phyloP scores from a whole-genome alignment of 2,329 filamentous ascomycete genomes.

The Cordyceps fumosorosea region DNA sequence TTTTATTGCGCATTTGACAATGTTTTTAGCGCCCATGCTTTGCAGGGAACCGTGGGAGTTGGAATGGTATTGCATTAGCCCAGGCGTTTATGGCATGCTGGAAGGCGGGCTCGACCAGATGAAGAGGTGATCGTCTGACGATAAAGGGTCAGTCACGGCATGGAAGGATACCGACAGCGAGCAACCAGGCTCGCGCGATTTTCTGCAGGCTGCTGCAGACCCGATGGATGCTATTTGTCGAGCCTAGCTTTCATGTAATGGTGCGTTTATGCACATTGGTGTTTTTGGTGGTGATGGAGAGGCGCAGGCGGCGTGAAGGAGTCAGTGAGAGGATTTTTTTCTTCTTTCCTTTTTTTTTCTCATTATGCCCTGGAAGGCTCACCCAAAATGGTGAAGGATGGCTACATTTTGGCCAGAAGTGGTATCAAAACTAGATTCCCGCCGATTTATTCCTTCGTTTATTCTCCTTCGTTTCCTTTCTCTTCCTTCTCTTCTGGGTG shows the following conservation, averaged over 20 bases:
- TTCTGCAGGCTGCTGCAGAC: neutral
- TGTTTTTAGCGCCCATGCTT: neutral
- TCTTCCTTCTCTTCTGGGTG: neutral
- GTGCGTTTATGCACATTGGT: neutral
- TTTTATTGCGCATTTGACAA: conserved; percentile 3
- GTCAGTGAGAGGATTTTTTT: neutral
- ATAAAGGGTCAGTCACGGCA: neutral
- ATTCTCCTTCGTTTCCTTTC: neutral
- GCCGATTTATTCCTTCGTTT: neutral
- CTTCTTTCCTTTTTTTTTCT: neutral
- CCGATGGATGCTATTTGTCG: neutral
- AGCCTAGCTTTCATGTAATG: neutral
- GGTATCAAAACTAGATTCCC: neutral
- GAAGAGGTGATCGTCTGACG: neutral
- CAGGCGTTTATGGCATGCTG: conserved; percentile 5
- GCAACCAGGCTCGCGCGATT: neutral
- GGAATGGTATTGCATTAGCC: conserved; percentile 9
- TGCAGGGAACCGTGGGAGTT: neutral
- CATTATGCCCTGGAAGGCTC: neutral
- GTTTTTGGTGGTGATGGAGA: neutral
- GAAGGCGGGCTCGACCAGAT: neutral
- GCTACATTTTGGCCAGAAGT: neutral
- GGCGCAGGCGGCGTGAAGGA: neutral
- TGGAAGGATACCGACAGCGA: neutral
- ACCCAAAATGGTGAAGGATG: neutral